Evolutionary conservation across 23 red algal genomes (phyloP), one percentile per base, ranked within the genome.

Genomic region (Gracilariopsis chorda): DNA sequence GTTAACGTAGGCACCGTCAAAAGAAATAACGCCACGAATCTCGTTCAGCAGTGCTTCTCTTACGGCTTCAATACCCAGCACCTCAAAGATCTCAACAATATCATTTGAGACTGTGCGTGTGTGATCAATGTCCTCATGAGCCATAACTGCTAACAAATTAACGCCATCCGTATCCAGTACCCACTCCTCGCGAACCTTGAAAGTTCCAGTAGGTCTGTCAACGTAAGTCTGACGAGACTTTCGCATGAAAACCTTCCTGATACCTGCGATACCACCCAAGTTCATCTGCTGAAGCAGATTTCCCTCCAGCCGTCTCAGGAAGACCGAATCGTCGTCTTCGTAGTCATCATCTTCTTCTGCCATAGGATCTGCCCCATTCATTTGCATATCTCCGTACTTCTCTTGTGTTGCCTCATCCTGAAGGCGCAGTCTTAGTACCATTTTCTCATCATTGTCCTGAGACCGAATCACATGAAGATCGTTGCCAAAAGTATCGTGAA

Each of bases 131-230:
- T 84, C 78, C 51, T 84, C 79, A 80, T 99, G 97, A 34, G 90
- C 52, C 80, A 99, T 88, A 21, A 95, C 93, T 14, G 97, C 93
- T 25, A 94, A 30, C 34, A 99, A 83, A 53, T 95, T 95, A 8
- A 94, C 93, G 17, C 97, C 97, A 59, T 99, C 97, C 12, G 97
- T 99, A 67, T 99, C 97, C 16, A 99, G 76, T 23, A 99, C 85
- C 97, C 97, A 99, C 78, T 99, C 97, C 28, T 95, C 82, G 28
- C 61, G 36, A 19, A 32, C 82, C 25, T 79, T 45, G 55, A 91
- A 94, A 7, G 67, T 57, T 27, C 97, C 94, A 20, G 80, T 92
- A 20, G 40, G 2, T 51, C 51, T 34, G 45, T 99, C 93, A 20
- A 96, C 49, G 29, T 74, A 73, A 17, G 74, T 63, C 45, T 46